Conservation (phyloP, 1,284 basidiomycete genomes). For the Cutaneotrichosporon cavernicola region DNA sequence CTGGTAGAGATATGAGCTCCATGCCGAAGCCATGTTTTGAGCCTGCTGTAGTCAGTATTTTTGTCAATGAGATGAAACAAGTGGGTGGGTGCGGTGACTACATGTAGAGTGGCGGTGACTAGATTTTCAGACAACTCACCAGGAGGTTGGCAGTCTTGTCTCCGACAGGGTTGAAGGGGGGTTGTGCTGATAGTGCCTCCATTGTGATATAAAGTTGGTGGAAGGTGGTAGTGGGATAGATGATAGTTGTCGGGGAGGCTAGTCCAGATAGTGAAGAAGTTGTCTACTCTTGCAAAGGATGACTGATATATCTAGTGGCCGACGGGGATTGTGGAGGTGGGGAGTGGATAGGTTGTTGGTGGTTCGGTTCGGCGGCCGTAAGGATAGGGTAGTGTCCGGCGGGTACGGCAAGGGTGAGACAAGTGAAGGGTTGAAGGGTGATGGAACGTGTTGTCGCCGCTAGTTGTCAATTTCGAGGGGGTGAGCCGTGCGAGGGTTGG, state of each 20-base stretch:
- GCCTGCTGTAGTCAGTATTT: slow-evolving; percentile 15
- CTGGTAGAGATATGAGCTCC: slow-evolving; percentile 49
- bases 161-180: slow-evolving; percentile 13
- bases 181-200: slow-evolving; percentile 19
- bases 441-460: neutral
- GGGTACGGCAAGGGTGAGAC: neutral
- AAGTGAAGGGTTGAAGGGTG: neutral
- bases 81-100: slow-evolving; percentile 1
- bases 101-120: neutral
- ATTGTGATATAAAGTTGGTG: slow-evolving; percentile 1
- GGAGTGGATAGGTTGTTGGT: neutral
- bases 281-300: neutral
- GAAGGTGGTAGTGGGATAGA: neutral
- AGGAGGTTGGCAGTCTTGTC: slow-evolving; percentile 20
- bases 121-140: slow-evolving; percentile 12
- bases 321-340: neutral
- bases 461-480: neutral
- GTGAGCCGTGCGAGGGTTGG: neutral
- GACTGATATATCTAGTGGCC: slow-evolving; percentile 6
- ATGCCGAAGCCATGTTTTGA: slow-evolving; percentile 34
- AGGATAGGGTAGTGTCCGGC: neutral
- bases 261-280: neutral
- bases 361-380: neutral
- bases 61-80: neutral
- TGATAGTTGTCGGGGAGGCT: no score